phyloP scores from a whole-genome alignment of 2,329 filamentous ascomycete species.

The Lasiodiplodia theobromae region DNA sequence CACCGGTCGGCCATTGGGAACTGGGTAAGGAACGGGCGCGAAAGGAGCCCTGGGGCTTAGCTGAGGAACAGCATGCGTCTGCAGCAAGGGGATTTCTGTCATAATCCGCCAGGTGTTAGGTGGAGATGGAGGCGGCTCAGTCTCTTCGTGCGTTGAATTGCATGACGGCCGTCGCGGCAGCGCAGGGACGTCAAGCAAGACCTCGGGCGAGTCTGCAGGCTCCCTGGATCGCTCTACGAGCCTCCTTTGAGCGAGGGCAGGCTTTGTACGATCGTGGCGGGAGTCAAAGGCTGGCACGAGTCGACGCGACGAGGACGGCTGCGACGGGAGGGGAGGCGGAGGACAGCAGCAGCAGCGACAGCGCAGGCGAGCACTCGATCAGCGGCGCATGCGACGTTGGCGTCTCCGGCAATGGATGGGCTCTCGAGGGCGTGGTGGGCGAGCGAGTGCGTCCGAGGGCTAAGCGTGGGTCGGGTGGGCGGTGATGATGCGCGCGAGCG shows the following conservation, averaged over 20 bases:
- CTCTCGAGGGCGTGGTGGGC: constrained; percentile 7
- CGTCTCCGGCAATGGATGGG: constrained; percentile 11
- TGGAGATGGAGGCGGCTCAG: constrained; percentile 40
- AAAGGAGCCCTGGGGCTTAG: constrained; percentile 45
- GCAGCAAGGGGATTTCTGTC: constrained; percentile 51
- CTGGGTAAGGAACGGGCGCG: constrained; percentile 40
- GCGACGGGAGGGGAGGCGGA: constrained; percentile 9
- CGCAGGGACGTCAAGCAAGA: constrained; percentile 24
- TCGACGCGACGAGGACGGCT: constrained; percentile 23
- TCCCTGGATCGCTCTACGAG: constrained; percentile 18
- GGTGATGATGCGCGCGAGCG: constrained; percentile 23
- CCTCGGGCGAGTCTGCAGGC: constrained; percentile 17
- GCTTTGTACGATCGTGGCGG: constrained; percentile 27
- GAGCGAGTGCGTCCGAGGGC: constrained; percentile 21
- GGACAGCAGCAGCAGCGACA: neutral
- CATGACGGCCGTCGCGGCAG: constrained; percentile 50
- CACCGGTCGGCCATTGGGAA: constrained; percentile 45
- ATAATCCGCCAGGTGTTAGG: constrained; percentile 36
- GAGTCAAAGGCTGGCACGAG: constrained; percentile 17
- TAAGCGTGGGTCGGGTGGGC: constrained; percentile 27
- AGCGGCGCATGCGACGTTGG: constrained; percentile 17
- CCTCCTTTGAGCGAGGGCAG: constrained; percentile 3
- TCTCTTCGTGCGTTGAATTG: constrained; percentile 48
- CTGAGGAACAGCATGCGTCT: constrained; percentile 53
- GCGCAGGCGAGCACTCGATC: constrained; percentile 9